Evolutionary conservation across 768 basidiomycete species (phyloP).

Genomic region (Chalciporus piperatus): DNA sequence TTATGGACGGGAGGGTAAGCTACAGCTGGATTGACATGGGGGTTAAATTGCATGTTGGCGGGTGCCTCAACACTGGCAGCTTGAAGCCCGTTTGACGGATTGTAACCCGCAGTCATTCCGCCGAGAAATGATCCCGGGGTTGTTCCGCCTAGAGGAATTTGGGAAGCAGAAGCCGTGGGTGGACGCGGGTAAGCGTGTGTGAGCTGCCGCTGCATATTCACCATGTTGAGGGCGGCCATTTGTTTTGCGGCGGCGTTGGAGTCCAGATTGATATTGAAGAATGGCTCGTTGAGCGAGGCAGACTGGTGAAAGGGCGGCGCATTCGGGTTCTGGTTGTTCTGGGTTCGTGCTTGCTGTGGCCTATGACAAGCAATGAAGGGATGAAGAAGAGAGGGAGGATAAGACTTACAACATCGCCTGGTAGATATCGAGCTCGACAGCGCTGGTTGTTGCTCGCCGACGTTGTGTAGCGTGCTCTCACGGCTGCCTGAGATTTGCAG

Average conservation of each 20-base stretch:
- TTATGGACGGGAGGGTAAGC: conserved; percentile 38
- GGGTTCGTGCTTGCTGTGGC: conserved; percentile 38
- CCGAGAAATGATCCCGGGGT: conserved; percentile 69
- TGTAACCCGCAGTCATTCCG: conserved; percentile 43
- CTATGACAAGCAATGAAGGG: conserved; percentile 25
- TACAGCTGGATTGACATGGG: conserved; percentile 38
- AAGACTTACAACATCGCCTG: conserved; percentile 34
- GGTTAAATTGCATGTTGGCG: conserved; percentile 40
- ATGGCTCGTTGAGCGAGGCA: conserved; percentile 29
- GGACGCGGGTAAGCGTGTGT: conserved; percentile 53
- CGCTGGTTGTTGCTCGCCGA: conserved; percentile 4
- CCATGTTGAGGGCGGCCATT: conserved; percentile 73
- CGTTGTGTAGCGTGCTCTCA: not conserved
- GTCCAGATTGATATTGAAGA: conserved; percentile 60
- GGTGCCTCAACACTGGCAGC: conserved; percentile 41
- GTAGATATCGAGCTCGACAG: conserved; percentile 20
- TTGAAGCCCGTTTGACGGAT: conserved; percentile 32
- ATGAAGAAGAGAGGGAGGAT: not conserved
- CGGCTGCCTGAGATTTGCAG: not conserved
- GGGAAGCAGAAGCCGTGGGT: conserved; percentile 36
- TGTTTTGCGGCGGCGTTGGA: conserved; percentile 71
- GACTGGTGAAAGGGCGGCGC: conserved; percentile 21
- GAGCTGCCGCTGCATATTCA: conserved; percentile 46
- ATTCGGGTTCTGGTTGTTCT: conserved; percentile 14
- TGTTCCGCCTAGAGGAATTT: conserved; percentile 47